A percentile compares a stretch with the other conserved stretches of the same genome.
Conservation (phyloP, 2,329 filamentous ascomycete genomes). For the Neofusicoccum sp. region DNA sequence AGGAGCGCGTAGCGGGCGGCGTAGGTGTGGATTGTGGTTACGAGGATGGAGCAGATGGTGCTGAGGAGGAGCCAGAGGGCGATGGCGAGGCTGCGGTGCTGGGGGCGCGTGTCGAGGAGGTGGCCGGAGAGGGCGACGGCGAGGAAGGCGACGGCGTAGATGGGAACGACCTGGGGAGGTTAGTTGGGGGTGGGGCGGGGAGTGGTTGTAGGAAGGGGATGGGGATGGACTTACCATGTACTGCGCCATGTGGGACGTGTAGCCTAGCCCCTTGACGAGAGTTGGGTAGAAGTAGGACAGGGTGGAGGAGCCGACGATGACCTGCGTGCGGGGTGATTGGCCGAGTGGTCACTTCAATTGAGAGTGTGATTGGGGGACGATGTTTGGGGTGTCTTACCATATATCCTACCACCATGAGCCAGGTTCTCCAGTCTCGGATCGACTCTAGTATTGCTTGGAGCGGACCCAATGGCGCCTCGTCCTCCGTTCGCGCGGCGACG, state of each 20-base stretch:
- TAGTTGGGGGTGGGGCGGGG: background rate
- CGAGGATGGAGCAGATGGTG: conserved; percentile 33
- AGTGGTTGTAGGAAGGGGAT: background rate
- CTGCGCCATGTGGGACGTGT: conserved; percentile 45
- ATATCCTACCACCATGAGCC: conserved; percentile 50
- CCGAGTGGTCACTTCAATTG: background rate
- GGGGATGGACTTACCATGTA: conserved; percentile 42
- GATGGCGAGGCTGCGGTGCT: conserved; percentile 50
- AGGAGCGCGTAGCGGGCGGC: conserved; percentile 55
- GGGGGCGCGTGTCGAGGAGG: conserved; percentile 48
- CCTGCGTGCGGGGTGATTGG: conserved; percentile 21
- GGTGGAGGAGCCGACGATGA: conserved; percentile 49
- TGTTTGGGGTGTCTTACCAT: conserved; percentile 37
- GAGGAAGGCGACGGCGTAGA: conserved; percentile 55
- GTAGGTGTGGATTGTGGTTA: conserved; percentile 49
- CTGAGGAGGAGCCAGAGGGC: conserved; percentile 47
- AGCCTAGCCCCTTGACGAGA: conserved; percentile 52
- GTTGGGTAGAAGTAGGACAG: conserved; percentile 57
- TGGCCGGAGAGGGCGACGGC: conserved; percentile 48
- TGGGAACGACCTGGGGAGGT: conserved; percentile 39
- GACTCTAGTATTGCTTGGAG: conserved; percentile 40
- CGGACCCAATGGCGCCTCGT: conserved; percentile 35
- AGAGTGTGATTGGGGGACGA: background rate
- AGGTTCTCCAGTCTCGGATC: conserved; percentile 48
- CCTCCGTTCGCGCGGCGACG: conserved; percentile 34